These are phyloP conservation scores for Nigrograna mackinnonii DNA, from an alignment of 2,329 filamentous ascomycete species.

Conservation along the genomic window DNA sequence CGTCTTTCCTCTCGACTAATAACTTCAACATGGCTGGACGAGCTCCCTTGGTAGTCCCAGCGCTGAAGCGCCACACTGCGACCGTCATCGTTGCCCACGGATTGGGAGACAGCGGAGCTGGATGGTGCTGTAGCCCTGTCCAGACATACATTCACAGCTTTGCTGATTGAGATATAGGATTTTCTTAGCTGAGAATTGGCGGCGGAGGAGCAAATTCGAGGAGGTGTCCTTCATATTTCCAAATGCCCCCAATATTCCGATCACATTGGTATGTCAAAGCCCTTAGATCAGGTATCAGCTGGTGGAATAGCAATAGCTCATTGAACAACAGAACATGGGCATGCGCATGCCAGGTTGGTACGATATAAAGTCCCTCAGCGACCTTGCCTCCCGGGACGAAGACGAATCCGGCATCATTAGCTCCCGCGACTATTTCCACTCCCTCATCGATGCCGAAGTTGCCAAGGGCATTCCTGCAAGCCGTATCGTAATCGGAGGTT, in stretches of 20 bases:
- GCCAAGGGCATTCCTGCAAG: conserved; percentile 78
- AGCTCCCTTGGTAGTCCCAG: conserved; percentile 71
- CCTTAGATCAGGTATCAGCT: neutral
- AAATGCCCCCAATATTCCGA: conserved; percentile 83
- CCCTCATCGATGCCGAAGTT: conserved; percentile 79
- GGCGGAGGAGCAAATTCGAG: conserved; percentile 75
- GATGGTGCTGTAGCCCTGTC: conserved; percentile 59
- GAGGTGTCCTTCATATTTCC: conserved; percentile 95
- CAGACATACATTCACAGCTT: neutral
- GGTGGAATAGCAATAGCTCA: neutral
- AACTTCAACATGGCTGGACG: conserved; percentile 34
- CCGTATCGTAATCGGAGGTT: conserved; percentile 84
- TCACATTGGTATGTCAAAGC: conserved; percentile 68
- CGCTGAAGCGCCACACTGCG: conserved; percentile 82
- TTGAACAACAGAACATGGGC: conserved; percentile 64
- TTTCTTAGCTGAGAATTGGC: conserved; percentile 84
- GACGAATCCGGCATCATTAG: conserved; percentile 75
- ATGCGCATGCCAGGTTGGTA: conserved; percentile 88
- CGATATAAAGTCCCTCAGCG: conserved; percentile 63
- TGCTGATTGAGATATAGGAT: conserved; percentile 53
- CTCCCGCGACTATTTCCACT: conserved; percentile 76
- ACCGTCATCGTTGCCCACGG: conserved; percentile 96
- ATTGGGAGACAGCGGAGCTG: conserved; percentile 77
- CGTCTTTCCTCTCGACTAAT: too few species aligned
- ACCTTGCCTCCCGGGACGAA: conserved; percentile 52